Base-by-base conservation (phyloP, 257 asterid species). In the Salvia rosmarinus region DNA sequence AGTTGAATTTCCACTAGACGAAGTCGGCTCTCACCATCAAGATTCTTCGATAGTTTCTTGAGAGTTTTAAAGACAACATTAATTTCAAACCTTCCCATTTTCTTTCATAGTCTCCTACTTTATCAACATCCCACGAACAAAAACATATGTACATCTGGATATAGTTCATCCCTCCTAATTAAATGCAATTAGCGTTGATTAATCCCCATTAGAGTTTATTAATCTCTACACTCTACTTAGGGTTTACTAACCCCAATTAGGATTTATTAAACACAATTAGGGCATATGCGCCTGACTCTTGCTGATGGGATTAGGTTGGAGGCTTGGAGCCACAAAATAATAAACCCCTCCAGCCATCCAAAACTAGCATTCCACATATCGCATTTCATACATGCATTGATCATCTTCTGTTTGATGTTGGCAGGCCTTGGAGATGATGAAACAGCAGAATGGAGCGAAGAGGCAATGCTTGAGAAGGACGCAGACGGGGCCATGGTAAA, bases 391-490 rank as follows among this genome's bases (percentile, higher is more conserved):
- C 37, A 2, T 4, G 4, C 37, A 32, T 12, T 39, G 11, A 39
- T 9, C 3, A 39, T 39, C 44, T 39, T 35, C 11, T 9, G 6
- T 17, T 21, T 51, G 68, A 57, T 55, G 43, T 2, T 51, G 46
- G 37, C 86, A 95, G 99, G 91, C 70, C 14, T 43, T 75, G 79
- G 98, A 92, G 88, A 81, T 81, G 95, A 79, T 80, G 88, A 83
- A 83, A 42, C 77, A 77, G 52, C 88, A 81, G 60, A 78, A 43
- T 3, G 91, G 89, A 59, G 56, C 19, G 3, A 95, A 92, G 86
- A 85, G 83, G 51, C 88, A 82, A 66, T 79, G 95, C 79, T 79
- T 91, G 82, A 92, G 97, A 73, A 89, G 99, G 75, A 95, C 97
- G 35, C 94, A 83, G 82, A 89, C 96, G 5, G 88, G 99, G 62